Conservation (phyloP, 805 yeast species). For the Limtongozyma cylindracea region DNA sequence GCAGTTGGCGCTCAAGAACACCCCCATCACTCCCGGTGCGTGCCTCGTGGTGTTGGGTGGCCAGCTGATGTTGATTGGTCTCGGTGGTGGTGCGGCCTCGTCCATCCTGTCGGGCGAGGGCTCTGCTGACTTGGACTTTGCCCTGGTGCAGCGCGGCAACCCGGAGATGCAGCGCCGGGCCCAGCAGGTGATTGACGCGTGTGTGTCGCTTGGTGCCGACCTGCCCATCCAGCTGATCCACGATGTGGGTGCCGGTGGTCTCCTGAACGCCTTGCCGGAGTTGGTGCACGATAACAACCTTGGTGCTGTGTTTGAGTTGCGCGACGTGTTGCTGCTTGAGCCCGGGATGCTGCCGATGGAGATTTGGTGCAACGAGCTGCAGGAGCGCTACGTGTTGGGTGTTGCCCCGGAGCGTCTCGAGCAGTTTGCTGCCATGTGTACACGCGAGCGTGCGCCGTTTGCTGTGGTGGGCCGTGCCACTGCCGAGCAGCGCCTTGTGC, state of each 20-base stretch:
- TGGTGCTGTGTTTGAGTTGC: constrained; percentile 81
- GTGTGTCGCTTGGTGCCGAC: constrained; percentile 53
- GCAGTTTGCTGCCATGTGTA: constrained; percentile 54
- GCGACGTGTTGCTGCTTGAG: constrained; percentile 76
- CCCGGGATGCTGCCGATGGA: constrained; percentile 99
- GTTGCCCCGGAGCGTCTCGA: constrained; percentile 60
- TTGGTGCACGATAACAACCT: constrained; percentile 89
- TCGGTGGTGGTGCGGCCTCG: constrained; percentile 99
- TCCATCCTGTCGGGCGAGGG: constrained; percentile 92
- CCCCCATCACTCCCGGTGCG: constrained; percentile 77
- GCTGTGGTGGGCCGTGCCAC: constrained; percentile 94
- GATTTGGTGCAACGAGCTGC: constrained; percentile 99
- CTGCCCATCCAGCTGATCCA: constrained; percentile 86
- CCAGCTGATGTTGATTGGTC: constrained; percentile 90
- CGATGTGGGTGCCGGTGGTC: constrained; percentile 99
- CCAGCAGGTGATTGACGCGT: constrained; percentile 89
- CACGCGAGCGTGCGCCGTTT: constrained; percentile 87
- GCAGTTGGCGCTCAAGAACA: constrained; percentile 67
- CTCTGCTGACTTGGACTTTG: constrained; percentile 88
- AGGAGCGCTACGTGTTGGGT: constrained; percentile 91
- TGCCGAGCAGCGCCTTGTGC: constrained; percentile 54
- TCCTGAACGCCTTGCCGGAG: constrained; percentile 93
- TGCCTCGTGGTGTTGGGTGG: constrained; percentile 90
- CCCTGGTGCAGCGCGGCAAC: constrained; percentile 97
- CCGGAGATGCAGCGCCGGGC: constrained; percentile 99